Conservation (phyloP, 129 eudicot genomes). For the Flaveria brownii region DNA sequence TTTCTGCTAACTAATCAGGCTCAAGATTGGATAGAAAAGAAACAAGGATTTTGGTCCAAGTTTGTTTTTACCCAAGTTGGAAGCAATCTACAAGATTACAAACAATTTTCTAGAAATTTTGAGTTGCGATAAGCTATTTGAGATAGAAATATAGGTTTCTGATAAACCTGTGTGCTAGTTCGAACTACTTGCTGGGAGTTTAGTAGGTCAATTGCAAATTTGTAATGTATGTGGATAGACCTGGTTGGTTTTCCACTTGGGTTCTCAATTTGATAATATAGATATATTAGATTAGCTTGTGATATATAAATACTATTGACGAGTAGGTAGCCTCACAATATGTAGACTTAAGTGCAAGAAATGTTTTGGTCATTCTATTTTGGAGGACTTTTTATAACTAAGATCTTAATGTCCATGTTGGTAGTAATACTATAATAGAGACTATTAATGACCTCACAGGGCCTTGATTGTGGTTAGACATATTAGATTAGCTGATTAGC, state of each 20-base stretch:
- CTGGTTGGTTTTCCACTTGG: background rate
- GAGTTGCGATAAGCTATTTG: background rate
- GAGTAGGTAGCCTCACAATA: background rate
- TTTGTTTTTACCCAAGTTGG: background rate
- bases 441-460: background rate
- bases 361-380: background rate
- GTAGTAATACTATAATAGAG: background rate
- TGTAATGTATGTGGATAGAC: background rate
- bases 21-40: background rate
- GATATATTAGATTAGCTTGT: slow-evolving; percentile 8
- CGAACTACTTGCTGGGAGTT: background rate
- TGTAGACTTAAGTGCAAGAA: background rate
- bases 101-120: background rate
- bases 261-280: background rate
- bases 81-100: background rate
- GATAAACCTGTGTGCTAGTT: background rate
- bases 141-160: background rate
- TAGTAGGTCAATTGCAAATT: background rate
- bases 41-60: slow-evolving; percentile 5
- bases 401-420: background rate
- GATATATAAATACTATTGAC: background rate
- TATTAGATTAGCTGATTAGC: slow-evolving; percentile 9
- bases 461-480: background rate
- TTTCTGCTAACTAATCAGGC: background rate
- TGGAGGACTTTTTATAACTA: background rate